Percentiles rank a stretch among this genome's conserved stretches.
These are phyloP conservation scores for Tylopilus sp. DNA, from an alignment of 1,284 basidiomycete genomes.

Conservation along the genomic window DNA sequence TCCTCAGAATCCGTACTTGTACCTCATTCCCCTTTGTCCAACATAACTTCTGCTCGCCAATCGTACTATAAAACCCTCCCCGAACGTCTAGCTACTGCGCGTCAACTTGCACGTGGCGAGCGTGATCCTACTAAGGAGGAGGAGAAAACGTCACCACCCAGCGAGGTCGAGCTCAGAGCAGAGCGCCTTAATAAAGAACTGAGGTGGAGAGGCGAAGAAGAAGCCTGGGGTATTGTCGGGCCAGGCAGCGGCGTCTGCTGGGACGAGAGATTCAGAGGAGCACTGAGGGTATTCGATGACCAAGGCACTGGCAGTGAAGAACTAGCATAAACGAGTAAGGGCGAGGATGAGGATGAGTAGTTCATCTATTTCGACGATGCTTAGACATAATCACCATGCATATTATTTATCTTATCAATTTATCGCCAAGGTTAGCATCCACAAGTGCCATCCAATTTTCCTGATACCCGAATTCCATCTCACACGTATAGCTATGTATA, in stretches of 20 bases:
- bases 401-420: conserved; percentile 12
- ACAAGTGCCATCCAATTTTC: too few relatives aligned
- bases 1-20: conserved; percentile 75
- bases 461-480: too few relatives aligned
- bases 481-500: too few relatives aligned
- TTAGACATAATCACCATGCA: conserved; percentile 5
- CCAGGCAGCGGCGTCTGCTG: conserved; percentile 70
- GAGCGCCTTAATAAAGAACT: conserved; percentile 88
- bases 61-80: conserved; percentile 81
- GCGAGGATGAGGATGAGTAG: neutral
- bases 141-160: conserved; percentile 78
- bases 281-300: conserved; percentile 69
- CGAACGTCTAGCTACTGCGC: conserved; percentile 73
- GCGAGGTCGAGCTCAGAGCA: conserved; percentile 84
- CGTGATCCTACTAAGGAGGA: conserved; percentile 90
- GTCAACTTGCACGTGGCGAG: conserved; percentile 76
- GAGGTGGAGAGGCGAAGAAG: conserved; percentile 78
- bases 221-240: conserved; percentile 79
- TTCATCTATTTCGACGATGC: neutral
- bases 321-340: conserved; percentile 2
- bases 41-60: conserved; percentile 72
- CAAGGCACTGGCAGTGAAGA: conserved; percentile 30
- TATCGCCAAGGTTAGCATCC: too few relatives aligned
- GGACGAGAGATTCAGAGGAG: conserved; percentile 75
- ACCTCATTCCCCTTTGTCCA: conserved; percentile 63